Evolutionary conservation across 2,329 filamentous ascomycete species (phyloP), one percentile per base, ranked within the genome.

Genomic region (Anthostomella pinea): DNA sequence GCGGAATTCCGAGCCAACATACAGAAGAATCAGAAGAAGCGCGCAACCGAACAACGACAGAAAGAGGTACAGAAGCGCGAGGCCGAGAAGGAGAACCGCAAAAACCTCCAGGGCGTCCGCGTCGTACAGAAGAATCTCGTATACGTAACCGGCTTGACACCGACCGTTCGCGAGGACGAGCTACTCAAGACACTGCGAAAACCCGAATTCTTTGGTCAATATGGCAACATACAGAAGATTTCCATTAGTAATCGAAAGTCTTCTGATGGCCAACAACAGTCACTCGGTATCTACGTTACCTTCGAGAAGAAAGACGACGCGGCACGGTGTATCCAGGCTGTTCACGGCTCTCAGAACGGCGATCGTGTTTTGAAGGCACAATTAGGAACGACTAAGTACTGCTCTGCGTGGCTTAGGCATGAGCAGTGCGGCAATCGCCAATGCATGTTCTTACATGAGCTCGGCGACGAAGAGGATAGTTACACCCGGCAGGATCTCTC

Each of bases 81-180:
- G 66, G 90, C 91, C 43, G 94, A 98, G 63, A 90, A 88, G 42
- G 85, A 95, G 42, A 95, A 88, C 62, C 85, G 93, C 47, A 97
- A 97, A 63, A 95, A 96, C 59, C 77, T 98, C 18, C 88, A 95
- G 35, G 93, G 93, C 39, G 87, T 98, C 31, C 81, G 93, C 31
- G 93, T 98, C 28, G 88, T 97, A 25, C 93, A 98, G 66, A 97
- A 97, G 71, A 98, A 98, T 59, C 79, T 98, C 29, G 93, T 98
- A 48, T 98, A 98, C 64, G 91, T 98, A 46, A 95, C 94, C 22
- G 93, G 93, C 33, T 73, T 98, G 17, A 94, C 87, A 45, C 93
- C 93, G 9, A 90, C 85, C 21, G 87, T 94, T 44, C 84, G 87
- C 46, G 93, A 98, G 65, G 90, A 97, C 59, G 87, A 91, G 52